phyloP scores from a whole-genome alignment of 208 protist species.

The Trypanosoma mega region DNA sequence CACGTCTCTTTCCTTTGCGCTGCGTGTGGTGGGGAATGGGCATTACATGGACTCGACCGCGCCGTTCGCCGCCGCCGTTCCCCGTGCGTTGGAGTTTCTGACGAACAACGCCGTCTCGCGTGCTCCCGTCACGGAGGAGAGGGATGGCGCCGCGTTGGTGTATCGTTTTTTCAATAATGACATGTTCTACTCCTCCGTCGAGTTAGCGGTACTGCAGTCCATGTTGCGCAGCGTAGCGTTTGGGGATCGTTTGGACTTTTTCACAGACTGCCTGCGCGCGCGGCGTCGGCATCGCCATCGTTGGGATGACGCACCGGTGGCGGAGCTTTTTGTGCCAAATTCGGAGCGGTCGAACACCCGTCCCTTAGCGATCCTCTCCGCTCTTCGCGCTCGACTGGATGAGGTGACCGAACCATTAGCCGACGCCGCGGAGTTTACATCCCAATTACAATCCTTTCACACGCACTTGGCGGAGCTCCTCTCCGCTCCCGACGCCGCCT shows the following conservation, averaged over 20 bases:
- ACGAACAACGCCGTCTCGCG: slow-evolving; percentile 1
- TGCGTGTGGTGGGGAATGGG: slow-evolving; percentile 52
- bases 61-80: slow-evolving; percentile 27
- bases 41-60: slow-evolving; percentile 53
- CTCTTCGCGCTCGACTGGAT: slow-evolving; percentile 33
- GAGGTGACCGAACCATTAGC: slow-evolving; percentile 16
- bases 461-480: slow-evolving; percentile 23
- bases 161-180: slow-evolving; percentile 87
- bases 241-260: slow-evolving; percentile 54
- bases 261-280: slow-evolving; percentile 65
- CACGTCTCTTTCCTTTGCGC: slow-evolving; percentile 28
- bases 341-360: slow-evolving; percentile 31
- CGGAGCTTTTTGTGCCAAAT: slow-evolving; percentile 52
- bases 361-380: slow-evolving; percentile 40
- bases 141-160: slow-evolving; percentile 41
- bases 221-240: slow-evolving; percentile 38
- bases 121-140: not conserved
- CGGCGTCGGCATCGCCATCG: slow-evolving; percentile 66
- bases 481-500: too few relatives aligned
- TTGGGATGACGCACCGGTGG: slow-evolving; percentile 80
- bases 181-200: slow-evolving; percentile 73
- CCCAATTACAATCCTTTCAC: slow-evolving; percentile 36
- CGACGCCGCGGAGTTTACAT: slow-evolving; percentile 22
- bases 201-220: slow-evolving; percentile 59
- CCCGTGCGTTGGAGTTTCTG: slow-evolving; percentile 17